A percentile compares a stretch with the other conserved stretches of the same genome.
phyloP scores from a whole-genome alignment of 768 basidiomycete genomes.

The Podaxis sp. region DNA sequence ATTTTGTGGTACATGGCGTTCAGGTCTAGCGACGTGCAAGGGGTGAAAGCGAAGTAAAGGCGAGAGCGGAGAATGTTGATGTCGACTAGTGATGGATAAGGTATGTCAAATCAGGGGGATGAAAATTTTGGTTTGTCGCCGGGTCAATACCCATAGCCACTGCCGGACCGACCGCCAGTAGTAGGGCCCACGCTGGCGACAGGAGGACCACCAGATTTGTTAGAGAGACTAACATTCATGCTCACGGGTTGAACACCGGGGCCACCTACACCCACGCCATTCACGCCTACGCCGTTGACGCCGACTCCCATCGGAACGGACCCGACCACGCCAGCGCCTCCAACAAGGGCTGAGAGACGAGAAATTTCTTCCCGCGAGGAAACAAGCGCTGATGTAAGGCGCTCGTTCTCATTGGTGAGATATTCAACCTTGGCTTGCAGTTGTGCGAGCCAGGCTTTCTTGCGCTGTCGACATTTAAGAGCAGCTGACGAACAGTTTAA shows the following conservation, averaged over 20 bases:
- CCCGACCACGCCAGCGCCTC: conserved; percentile 56
- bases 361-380: conserved; percentile 91
- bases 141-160: conserved; percentile 26
- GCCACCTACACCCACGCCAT: conserved; percentile 23
- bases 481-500: conserved; percentile 58
- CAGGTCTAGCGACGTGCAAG: conserved; percentile 11
- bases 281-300: conserved; percentile 19
- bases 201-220: conserved; percentile 24
- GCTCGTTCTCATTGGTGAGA: conserved; percentile 92
- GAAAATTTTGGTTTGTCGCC: neutral
- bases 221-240: conserved; percentile 41
- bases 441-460: conserved; percentile 95
- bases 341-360: conserved; percentile 72
- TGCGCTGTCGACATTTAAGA: conserved; percentile 97
- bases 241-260: conserved; percentile 41
- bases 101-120: conserved; percentile 5
- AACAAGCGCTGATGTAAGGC: conserved; percentile 82
- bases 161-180: conserved; percentile 21
- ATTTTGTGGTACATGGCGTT: conserved; percentile 9
- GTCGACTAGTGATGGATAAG: conserved; percentile 11
- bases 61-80: conserved; percentile 9
- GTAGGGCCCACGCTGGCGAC: conserved; percentile 11
- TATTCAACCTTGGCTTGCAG: conserved; percentile 94
- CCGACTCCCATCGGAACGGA: conserved; percentile 26
- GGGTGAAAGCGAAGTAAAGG: neutral